A percentile compares a stretch with the other conserved stretches of the same genome.
These are phyloP conservation scores for Aaosphaeria pasadenensis DNA, from an alignment of 2,329 filamentous ascomycete species.

Conservation along the genomic window DNA sequence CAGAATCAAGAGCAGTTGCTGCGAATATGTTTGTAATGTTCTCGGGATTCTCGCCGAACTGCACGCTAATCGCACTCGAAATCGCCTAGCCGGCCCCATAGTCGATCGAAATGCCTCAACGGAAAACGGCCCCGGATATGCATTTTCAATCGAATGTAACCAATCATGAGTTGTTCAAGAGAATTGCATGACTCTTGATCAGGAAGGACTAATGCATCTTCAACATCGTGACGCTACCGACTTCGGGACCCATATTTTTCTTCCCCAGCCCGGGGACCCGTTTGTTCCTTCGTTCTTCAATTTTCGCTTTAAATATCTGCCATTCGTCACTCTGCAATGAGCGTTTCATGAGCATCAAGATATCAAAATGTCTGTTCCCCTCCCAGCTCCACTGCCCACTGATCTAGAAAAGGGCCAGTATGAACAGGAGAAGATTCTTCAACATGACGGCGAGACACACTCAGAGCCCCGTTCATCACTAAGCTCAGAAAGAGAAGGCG, in stretches of 20 bases:
- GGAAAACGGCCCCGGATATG: not conserved
- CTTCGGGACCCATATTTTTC: too few species aligned
- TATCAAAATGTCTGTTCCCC: not conserved
- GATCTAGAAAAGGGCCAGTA: not conserved
- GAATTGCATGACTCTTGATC: not conserved
- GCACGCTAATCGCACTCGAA: not conserved
- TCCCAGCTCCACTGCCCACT: not conserved
- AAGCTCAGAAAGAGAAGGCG: not conserved
- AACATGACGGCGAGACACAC: not conserved
- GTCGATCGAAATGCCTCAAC: constrained; percentile 1
- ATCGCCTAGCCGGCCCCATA: not conserved
- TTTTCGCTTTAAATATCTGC: not conserved
- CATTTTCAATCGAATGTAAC: not conserved
- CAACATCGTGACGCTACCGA: too few species aligned
- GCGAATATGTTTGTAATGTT: not conserved
- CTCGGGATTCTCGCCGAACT: constrained; percentile 1
- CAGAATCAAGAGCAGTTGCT: constrained; percentile 1
- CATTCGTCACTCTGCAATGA: not conserved
- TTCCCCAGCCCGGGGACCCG: not conserved
- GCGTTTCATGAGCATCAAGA: not conserved
- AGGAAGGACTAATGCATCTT: not conserved
- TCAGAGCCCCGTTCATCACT: not conserved
- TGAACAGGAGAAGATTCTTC: not conserved
- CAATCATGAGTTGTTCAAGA: not conserved
- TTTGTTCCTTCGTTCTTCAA: not conserved